phyloP scores from a whole-genome alignment of 768 basidiomycete species.

The Lactarius sp. region DNA sequence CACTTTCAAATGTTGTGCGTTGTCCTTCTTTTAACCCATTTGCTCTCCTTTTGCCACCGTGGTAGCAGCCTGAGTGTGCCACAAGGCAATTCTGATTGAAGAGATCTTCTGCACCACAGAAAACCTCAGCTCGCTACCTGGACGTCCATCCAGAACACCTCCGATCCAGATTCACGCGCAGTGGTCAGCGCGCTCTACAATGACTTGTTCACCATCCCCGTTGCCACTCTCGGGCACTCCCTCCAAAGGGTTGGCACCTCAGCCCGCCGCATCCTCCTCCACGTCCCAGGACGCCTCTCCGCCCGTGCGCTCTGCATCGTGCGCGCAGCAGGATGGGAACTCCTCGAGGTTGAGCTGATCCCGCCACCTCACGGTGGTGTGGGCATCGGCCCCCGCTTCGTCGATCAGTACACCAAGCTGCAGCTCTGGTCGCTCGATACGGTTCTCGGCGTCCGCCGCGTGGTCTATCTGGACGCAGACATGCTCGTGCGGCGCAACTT shows the following conservation, averaged over 20 bases:
- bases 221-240: constrained; percentile 34
- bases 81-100: not conserved
- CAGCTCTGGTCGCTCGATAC: constrained; percentile 38
- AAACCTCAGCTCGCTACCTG: constrained; percentile 10
- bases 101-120: not conserved
- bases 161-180: constrained; percentile 24
- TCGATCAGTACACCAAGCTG: constrained; percentile 43
- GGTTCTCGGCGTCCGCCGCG: constrained; percentile 29
- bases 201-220: constrained; percentile 32
- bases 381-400: constrained; percentile 35
- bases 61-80: too few species aligned
- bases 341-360: constrained; percentile 35
- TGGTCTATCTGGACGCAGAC: constrained; percentile 42
- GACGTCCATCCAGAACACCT: not conserved
- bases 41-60: not conserved
- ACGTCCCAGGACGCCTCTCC: constrained; percentile 37
- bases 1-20: constrained; percentile 21
- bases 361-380: constrained; percentile 37
- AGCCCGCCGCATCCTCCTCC: constrained; percentile 33
- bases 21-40: not conserved
- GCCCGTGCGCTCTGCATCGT: constrained; percentile 37
- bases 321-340: constrained; percentile 37
- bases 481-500: constrained; percentile 40
- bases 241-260: constrained; percentile 31
- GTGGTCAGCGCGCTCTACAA: constrained; percentile 34